Percentiles rank a stretch among this genome's conserved stretches.
Conservation (phyloP, 192 early-diverging fungal genomes). For the Dissophora globulifera region DNA sequence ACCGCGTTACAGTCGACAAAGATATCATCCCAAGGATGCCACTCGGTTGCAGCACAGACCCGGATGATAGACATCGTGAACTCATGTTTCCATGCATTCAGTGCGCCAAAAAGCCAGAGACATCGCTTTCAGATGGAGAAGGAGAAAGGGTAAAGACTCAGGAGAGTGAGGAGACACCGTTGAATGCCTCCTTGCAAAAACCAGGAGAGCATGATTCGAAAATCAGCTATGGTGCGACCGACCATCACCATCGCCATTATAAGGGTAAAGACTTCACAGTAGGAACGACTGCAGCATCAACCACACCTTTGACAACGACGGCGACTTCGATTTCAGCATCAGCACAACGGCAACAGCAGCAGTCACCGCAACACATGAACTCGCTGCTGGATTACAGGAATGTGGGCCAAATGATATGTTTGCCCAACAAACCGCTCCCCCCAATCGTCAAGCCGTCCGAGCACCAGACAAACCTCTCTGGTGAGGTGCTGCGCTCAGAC, state of each 20-base stretch:
- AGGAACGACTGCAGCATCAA: background rate
- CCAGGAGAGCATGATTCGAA: too few relatives aligned
- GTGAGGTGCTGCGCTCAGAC: conserved; percentile 8
- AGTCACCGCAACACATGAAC: conserved; percentile 4
- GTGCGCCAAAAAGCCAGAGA: too few relatives aligned
- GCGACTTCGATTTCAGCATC: too few relatives aligned
- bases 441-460: conserved; percentile 29
- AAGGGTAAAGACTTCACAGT: too few relatives aligned
- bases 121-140: background rate
- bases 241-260: background rate
- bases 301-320: background rate
- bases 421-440: conserved; percentile 5
- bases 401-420: conserved; percentile 26
- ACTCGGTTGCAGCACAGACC: conserved; percentile 37
- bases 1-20: conserved; percentile 58
- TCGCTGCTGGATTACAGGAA: conserved; percentile 37
- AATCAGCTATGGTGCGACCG: conserved; percentile 10
- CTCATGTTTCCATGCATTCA: conserved; percentile 26
- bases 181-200: too few relatives aligned
- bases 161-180: too few relatives aligned
- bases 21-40: conserved; percentile 60
- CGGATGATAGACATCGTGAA: conserved; percentile 2
- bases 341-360: too few relatives aligned
- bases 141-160: too few relatives aligned
- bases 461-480: conserved; percentile 22